Evolutionary conservation across 73 alveolate species (phyloP).

Genomic region (Symbiodinium pilosum): DNA sequence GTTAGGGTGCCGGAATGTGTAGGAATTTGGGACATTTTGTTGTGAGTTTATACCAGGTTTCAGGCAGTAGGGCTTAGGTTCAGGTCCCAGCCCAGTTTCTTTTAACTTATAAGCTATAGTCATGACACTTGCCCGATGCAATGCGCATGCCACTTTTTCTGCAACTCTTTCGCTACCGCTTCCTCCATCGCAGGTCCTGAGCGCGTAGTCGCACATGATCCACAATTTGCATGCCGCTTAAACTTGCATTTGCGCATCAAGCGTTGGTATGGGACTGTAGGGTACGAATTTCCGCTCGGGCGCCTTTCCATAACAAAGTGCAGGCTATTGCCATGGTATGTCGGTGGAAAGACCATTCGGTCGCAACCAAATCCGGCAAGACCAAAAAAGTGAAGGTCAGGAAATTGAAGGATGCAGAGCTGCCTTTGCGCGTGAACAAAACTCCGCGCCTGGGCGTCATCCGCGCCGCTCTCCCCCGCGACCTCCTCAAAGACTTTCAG

Average conservation of each 20-base stretch:
- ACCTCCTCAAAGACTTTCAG: not conserved
- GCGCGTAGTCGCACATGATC: not conserved
- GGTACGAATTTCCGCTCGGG: not conserved
- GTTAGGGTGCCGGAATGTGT: too few relatives aligned
- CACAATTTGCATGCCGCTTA: not conserved
- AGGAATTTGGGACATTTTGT: too few relatives aligned
- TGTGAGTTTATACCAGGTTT: too few relatives aligned
- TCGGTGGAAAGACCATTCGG: not conserved
- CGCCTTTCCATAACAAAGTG: not conserved
- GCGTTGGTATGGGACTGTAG: constrained; percentile 15
- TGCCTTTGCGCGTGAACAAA: constrained; percentile 6
- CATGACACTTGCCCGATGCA: not conserved
- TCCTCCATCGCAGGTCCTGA: constrained; percentile 4
- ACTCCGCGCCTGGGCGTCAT: not conserved
- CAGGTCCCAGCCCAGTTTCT: not conserved
- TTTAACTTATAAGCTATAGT: not conserved
- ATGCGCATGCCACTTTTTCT: not conserved
- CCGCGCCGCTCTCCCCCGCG: constrained; percentile 10
- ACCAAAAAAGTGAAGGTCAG: not conserved
- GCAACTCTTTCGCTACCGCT: not conserved
- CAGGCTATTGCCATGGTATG: not conserved
- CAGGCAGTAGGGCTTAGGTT: not conserved
- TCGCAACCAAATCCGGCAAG: constrained; percentile 2
- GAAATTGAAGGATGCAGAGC: not conserved
- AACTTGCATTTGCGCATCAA: not conserved